Conservation (phyloP, 2,329 filamentous ascomycete genomes). For the Blumeria hordei region DNA sequence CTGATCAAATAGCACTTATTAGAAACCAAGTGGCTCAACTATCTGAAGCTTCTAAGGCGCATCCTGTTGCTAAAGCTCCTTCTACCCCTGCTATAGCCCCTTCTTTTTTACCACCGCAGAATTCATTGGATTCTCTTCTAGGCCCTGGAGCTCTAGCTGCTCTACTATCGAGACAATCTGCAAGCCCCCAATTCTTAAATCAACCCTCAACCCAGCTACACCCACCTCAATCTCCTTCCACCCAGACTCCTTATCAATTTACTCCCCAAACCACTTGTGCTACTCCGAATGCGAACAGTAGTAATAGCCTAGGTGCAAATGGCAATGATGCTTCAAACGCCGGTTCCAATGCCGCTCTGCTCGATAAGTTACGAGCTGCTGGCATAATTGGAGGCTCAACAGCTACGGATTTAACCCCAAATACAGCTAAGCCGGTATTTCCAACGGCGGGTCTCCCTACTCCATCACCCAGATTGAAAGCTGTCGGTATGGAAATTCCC, state of each 20-base stretch:
- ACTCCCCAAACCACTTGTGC: conserved; percentile 17
- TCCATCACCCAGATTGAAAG: conserved; percentile 9
- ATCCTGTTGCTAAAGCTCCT: conserved; percentile 15
- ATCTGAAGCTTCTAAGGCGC: conserved; percentile 15
- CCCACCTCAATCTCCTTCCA: conserved; percentile 24
- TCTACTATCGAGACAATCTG: conserved; percentile 28
- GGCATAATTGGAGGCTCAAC: conserved; percentile 32
- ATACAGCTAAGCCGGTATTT: no score
- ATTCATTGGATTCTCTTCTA: conserved; percentile 31
- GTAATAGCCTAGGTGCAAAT: no score
- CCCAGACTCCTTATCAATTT: conserved; percentile 16
- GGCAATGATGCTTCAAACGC: no score
- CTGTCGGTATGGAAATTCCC: conserved; percentile 10
- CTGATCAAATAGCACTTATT: conserved; percentile 63
- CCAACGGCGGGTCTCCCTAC: conserved; percentile 1
- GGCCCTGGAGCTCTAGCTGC: conserved; percentile 22
- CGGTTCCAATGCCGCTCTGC: conserved; percentile 20
- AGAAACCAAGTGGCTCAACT: conserved; percentile 66
- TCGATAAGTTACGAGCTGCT: conserved; percentile 43
- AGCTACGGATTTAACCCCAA: conserved; percentile 5
- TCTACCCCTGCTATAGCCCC: conserved; percentile 10
- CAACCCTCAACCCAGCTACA: conserved; percentile 20
- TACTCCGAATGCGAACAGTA: conserved; percentile 16
- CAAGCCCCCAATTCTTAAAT: conserved; percentile 25
- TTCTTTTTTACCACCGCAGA: conserved; percentile 11